Evolutionary conservation across 306 rosid species (phyloP), one percentile per base, ranked within the genome.

Genomic region (Cyclanthera cordifolia): DNA sequence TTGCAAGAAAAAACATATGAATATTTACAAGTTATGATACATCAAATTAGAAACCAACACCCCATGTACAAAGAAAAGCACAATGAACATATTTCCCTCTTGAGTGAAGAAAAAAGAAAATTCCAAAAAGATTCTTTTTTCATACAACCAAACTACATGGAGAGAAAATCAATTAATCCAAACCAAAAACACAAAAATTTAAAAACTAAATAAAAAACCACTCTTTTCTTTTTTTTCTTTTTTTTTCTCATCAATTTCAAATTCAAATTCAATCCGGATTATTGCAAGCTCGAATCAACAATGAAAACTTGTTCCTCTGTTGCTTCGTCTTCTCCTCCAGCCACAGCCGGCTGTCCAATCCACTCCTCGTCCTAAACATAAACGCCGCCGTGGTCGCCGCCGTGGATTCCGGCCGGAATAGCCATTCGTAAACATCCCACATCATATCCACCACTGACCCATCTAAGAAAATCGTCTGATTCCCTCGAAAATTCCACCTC

Each of bases 351-450:
- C 86, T 88, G 37, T 90, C 85, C 61, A 85, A 67, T 3, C 97
- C 96, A 72, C 84, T 88, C 34, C 99, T 90, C 7, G 91, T 94
- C 37, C 95, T 82, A 72, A 94, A 90, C 96, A 94, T 73, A 74
- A 90, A 90, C 34, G 85, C 86, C 0, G 73, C 91, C 6, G 78
- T 23, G 8, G 59, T 8, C 43, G 43, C 86, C 0, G 85, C 94
- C 39, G 74, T 86, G 3, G 78, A 65, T 11, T 43, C 73, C 3
- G 80, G 72, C 49, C 82, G 85, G 77, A 88, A 88, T 34, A 94
- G 41, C 99, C 99, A 94, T 63, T 84, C 95, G 69, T 94, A 95
- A 51, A 94, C 81, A 37, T 94, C 99, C 99, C 99, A 94, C 99
- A 94, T 82, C 87, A 94, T 71, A 46, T 94, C 99, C 34, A 94